These are phyloP conservation scores for Plasmodium vivax DNA, from an alignment of 169 alveolate species.

Conservation along the genomic window DNA sequence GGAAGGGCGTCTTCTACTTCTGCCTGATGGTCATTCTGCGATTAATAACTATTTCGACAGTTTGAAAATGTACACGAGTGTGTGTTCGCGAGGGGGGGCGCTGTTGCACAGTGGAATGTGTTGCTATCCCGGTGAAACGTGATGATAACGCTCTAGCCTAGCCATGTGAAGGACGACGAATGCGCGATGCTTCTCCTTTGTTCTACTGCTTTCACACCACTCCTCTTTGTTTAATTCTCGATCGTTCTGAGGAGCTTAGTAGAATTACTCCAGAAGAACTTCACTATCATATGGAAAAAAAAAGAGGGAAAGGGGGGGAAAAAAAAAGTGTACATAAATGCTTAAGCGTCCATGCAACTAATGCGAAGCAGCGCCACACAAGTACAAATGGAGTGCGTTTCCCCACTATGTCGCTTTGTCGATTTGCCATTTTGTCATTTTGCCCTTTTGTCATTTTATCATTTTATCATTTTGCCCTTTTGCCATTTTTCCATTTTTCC, in stretches of 20 bases:
- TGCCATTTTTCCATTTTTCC: background rate
- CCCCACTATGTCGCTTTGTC: background rate
- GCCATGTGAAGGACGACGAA: background rate
- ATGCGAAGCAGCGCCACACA: background rate
- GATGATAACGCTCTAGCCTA: background rate
- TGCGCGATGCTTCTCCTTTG: background rate
- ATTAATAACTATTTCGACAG: background rate
- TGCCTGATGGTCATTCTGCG: background rate
- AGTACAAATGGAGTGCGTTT: background rate
- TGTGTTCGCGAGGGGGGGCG: background rate
- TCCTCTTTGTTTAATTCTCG: background rate
- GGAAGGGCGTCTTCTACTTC: background rate
- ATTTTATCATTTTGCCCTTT: background rate
- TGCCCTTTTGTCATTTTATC: background rate
- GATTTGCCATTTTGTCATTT: background rate
- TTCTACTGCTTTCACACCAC: background rate
- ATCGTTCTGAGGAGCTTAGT: background rate
- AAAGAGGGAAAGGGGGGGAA: background rate
- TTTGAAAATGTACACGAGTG: background rate
- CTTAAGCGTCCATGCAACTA: background rate
- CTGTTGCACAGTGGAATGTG: background rate
- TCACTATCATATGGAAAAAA: background rate
- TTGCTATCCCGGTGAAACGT: background rate
- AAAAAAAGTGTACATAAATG: background rate
- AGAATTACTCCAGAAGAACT: background rate